A percentile compares a stretch with the other conserved stretches of the same genome.
Conservation (phyloP, 345 rosid species). For the Murraya koenigii region DNA sequence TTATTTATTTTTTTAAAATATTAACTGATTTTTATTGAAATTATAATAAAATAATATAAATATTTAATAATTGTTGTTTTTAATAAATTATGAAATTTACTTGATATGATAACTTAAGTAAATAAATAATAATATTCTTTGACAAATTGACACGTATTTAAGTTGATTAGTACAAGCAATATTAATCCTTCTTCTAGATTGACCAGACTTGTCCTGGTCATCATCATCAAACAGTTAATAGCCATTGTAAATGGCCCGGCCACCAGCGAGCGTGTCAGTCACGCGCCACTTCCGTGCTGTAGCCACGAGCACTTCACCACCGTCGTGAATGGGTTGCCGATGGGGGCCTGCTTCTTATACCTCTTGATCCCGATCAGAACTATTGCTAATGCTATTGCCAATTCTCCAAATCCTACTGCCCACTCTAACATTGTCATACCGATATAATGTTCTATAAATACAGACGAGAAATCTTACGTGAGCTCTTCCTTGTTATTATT, state of each 20-base stretch:
- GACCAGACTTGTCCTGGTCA: constrained; percentile 10
- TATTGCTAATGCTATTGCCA: constrained; percentile 39
- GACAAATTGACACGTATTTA: constrained; percentile 19
- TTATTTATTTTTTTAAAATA: no score
- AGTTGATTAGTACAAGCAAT: constrained; percentile 51
- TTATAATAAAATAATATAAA: no score
- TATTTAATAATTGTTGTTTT: no score
- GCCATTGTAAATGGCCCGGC: constrained; percentile 28
- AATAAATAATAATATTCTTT: no score
- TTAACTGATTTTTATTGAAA: no score
- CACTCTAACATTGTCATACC: constrained; percentile 30
- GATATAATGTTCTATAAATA: no score
- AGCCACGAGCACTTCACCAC: constrained; percentile 71
- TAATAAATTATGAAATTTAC: no score
- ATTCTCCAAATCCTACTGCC: constrained; percentile 56
- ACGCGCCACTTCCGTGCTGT: constrained; percentile 55
- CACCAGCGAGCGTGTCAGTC: constrained; percentile 34
- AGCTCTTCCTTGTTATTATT: no score
- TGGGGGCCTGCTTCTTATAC: constrained; percentile 51
- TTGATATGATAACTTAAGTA: no score
- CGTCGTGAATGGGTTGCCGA: constrained; percentile 63
- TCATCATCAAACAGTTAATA: constrained; percentile 17
- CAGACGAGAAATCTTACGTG: no score
- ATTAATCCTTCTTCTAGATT: constrained; percentile 1
- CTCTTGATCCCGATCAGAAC: constrained; percentile 53